A percentile compares a stretch with the other conserved stretches of the same genome.
These are phyloP conservation scores for Carex arenaria DNA, from an alignment of 202 grass and related monocot species.

Conservation along the genomic window DNA sequence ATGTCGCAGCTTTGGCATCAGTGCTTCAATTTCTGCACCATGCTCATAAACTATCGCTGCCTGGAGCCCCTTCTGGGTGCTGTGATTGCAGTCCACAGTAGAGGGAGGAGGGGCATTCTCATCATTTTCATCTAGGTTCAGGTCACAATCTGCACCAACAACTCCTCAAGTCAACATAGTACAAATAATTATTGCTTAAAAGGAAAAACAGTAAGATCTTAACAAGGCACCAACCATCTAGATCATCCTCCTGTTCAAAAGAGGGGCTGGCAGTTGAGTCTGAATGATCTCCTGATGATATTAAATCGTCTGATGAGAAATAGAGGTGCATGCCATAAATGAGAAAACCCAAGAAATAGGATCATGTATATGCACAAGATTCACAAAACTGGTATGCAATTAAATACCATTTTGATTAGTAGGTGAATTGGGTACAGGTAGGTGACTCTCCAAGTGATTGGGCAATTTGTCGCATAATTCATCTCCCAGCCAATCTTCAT, in stretches of 20 bases:
- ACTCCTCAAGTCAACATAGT: not conserved
- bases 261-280: constrained; percentile 2
- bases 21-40: constrained; percentile 43
- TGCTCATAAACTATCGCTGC: constrained; percentile 42
- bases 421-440: not conserved
- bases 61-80: constrained; percentile 29
- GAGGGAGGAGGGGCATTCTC: constrained; percentile 18
- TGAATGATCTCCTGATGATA: constrained; percentile 9
- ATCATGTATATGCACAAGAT: constrained; percentile 6
- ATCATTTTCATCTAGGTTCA: constrained; percentile 26
- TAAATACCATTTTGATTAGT: constrained; percentile 17
- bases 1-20: constrained; percentile 68
- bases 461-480: constrained; percentile 3
- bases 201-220: not conserved
- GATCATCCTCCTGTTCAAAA: constrained; percentile 18
- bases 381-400: not conserved
- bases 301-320: constrained; percentile 9
- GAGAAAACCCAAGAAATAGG: not conserved
- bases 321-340: constrained; percentile 11
- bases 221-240: constrained; percentile 11
- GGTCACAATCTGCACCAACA: constrained; percentile 17
- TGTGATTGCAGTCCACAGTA: constrained; percentile 7
- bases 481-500: constrained; percentile 10
- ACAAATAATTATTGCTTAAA: not conserved
- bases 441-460: constrained; percentile 2